Percentiles rank a stretch among this genome's conserved stretches.
Evolutionary conservation across 129 eudicot genomes (phyloP).

Genomic region (Flaveria linearis): DNA sequence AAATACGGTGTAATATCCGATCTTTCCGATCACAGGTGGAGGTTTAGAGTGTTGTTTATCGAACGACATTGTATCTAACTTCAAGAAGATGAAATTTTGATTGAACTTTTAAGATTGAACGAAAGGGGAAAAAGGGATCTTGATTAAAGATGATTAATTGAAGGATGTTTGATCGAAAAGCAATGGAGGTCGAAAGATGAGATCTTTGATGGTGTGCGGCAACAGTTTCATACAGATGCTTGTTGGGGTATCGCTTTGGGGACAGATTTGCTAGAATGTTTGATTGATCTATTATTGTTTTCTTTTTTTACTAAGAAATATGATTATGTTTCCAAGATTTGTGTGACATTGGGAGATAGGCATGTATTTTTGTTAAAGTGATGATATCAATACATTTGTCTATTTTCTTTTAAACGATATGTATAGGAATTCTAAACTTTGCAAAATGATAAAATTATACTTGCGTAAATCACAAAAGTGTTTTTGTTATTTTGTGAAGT

Average conservation of each 20-base stretch:
- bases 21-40: constrained; percentile 82
- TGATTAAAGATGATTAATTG: neutral
- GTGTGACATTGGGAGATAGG: neutral
- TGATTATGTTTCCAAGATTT: neutral
- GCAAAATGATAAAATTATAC: no score
- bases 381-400: neutral
- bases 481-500: no score
- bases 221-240: constrained; percentile 34
- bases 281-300: neutral
- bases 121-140: constrained; percentile 32
- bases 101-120: constrained; percentile 20
- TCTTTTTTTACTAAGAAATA: neutral
- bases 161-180: constrained; percentile 34
- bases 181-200: neutral
- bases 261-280: constrained; percentile 20
- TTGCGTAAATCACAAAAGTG: no score
- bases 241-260: constrained; percentile 17
- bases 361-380: neutral
- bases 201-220: constrained; percentile 27
- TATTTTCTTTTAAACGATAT: no score
- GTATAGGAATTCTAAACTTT: no score
- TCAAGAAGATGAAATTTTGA: constrained; percentile 18
- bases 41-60: constrained; percentile 50
- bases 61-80: constrained; percentile 43
- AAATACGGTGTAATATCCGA: constrained; percentile 91